phyloP scores from a whole-genome alignment of 2,329 filamentous ascomycete species.

The Botrytis byssoidea region DNA sequence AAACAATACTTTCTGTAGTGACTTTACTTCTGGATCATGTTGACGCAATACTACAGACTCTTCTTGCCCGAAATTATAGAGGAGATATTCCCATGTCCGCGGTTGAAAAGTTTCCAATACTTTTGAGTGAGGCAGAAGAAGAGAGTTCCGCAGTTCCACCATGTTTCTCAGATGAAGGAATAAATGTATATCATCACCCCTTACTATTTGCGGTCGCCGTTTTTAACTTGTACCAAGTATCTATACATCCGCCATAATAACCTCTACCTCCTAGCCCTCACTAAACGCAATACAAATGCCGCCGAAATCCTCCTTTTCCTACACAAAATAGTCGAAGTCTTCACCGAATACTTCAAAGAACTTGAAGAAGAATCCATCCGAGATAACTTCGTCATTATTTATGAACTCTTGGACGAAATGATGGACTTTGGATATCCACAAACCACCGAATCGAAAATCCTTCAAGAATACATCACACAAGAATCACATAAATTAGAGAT shows the following conservation, averaged over 20 bases:
- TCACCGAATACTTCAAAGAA: conserved; percentile 99
- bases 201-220: conserved; percentile 11
- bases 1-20: conserved; percentile 27
- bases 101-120: conserved; percentile 94
- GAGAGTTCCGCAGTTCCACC: conserved; percentile 96
- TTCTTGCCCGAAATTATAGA: conserved; percentile 95
- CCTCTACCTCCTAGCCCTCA: conserved; percentile 94
- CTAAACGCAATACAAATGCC: conserved; percentile 98
- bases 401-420: conserved; percentile 98
- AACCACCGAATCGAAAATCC: conserved; percentile 96
- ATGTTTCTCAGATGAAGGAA: conserved; percentile 97
- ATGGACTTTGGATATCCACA: conserved; percentile 99
- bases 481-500: conserved; percentile 98
- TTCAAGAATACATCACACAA: conserved; percentile 99
- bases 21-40: conserved; percentile 20
- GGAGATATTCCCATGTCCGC: conserved; percentile 99
- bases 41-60: conserved; percentile 62
- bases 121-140: conserved; percentile 97
- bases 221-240: conserved; percentile 58
- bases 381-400: conserved; percentile 99
- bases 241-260: conserved; percentile 99
- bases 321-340: conserved; percentile 97
- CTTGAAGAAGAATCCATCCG: conserved; percentile 97
- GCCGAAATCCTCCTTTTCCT: conserved; percentile 97
- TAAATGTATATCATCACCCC: conserved; percentile 67